A percentile compares a stretch with the other conserved stretches of the same genome.
Conservation (phyloP, 2,329 filamentous ascomycete species). For the Fusarium sp. region DNA sequence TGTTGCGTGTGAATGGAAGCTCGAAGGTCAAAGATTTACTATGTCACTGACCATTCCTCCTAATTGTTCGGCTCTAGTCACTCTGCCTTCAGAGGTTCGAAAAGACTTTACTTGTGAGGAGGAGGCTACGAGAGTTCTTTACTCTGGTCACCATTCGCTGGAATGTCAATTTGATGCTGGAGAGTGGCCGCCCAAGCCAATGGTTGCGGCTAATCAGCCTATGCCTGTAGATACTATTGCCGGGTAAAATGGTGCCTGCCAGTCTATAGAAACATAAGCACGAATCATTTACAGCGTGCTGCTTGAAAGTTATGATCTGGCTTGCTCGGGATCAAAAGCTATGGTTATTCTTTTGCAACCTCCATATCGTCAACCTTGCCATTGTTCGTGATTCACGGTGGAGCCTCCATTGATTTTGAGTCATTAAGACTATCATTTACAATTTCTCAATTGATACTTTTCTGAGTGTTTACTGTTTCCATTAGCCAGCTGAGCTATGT, state of each 20-base stretch:
- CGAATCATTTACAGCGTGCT: too few species aligned
- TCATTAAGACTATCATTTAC: too few species aligned
- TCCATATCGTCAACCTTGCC: too few species aligned
- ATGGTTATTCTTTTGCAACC: too few species aligned
- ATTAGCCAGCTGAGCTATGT: too few species aligned
- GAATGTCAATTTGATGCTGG: not conserved
- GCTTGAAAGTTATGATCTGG: too few species aligned
- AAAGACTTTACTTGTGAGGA: not conserved
- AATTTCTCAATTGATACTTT: too few species aligned
- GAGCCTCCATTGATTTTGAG: too few species aligned
- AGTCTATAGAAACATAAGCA: too few species aligned
- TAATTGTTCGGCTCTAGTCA: not conserved
- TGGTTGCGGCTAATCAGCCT: not conserved
- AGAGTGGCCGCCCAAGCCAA: slow-evolving; percentile 8
- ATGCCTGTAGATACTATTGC: not conserved
- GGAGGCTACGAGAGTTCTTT: not conserved
- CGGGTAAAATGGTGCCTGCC: not conserved
- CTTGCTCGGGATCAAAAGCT: too few species aligned
- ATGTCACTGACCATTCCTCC: not conserved
- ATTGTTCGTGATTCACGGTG: too few species aligned
- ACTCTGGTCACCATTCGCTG: slow-evolving; percentile 13
- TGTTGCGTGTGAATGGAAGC: not conserved
- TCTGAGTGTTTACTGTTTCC: too few species aligned
- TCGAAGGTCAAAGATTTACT: not conserved
- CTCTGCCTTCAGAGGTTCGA: not conserved